phyloP scores from a whole-genome alignment of 225 moss, liverwort and hornwort genomes.

The Bryoerythrophyllum caledonicum region DNA sequence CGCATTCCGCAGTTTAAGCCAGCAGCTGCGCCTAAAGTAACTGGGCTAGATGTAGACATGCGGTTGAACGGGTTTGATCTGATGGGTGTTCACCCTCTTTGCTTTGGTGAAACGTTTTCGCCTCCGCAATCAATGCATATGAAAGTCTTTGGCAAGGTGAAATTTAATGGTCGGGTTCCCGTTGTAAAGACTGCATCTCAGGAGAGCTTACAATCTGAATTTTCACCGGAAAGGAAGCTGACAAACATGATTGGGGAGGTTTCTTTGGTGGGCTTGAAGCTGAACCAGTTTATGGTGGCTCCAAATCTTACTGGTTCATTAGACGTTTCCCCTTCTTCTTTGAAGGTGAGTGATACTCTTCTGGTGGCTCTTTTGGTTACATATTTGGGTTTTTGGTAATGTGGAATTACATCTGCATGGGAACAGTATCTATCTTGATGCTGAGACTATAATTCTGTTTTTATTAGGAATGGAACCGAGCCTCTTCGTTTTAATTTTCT shows the following conservation, averaged over 20 bases:
- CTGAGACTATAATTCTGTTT: constrained; percentile 15
- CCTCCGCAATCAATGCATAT: constrained; percentile 78
- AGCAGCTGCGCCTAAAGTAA: constrained; percentile 65
- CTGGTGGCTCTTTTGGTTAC: neutral
- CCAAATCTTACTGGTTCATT: constrained; percentile 87
- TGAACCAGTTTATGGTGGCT: constrained; percentile 94
- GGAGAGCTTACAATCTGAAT: constrained; percentile 29
- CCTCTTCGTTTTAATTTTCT: constrained; percentile 11
- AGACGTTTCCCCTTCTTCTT: constrained; percentile 79
- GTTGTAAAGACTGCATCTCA: constrained; percentile 23
- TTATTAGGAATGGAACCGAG: neutral
- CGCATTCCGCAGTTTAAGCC: constrained; percentile 64
- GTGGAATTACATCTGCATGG: constrained; percentile 6
- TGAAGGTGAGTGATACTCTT: constrained; percentile 63
- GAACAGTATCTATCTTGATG: constrained; percentile 11
- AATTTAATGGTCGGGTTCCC: constrained; percentile 92
- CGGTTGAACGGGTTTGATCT: constrained; percentile 82
- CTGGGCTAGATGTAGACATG: constrained; percentile 90
- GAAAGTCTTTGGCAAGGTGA: constrained; percentile 90
- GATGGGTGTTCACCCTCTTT: constrained; percentile 74
- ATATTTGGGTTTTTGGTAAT: neutral
- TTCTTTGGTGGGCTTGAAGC: constrained; percentile 86
- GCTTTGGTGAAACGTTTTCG: constrained; percentile 50
- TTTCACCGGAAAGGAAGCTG: constrained; percentile 33
- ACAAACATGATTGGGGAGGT: constrained; percentile 81